phyloP scores from a whole-genome alignment of 768 basidiomycete species.

The Collybiopsis luxurians region DNA sequence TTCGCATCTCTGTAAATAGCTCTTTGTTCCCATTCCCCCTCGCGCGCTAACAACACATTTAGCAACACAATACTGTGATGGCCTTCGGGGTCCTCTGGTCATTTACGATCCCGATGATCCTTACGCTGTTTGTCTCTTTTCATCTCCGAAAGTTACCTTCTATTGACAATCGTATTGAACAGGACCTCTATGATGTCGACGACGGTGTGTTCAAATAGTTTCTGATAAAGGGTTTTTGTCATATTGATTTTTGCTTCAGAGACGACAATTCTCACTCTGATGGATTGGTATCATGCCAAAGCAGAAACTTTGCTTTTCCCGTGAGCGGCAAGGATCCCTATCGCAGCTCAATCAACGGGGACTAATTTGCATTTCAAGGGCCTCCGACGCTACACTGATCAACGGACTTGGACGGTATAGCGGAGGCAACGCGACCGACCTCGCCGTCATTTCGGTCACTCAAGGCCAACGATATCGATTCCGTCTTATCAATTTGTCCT shows the following conservation, averaged over 20 bases:
- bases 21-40: slow-evolving; percentile 28
- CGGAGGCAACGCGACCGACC: slow-evolving; percentile 8
- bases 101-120: slow-evolving; percentile 49
- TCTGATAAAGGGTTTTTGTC: background rate
- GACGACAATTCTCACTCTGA: slow-evolving; percentile 38
- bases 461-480: slow-evolving; percentile 12
- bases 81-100: slow-evolving; percentile 38
- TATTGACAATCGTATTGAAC: too few relatives aligned
- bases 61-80: slow-evolving; percentile 31
- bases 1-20: slow-evolving; percentile 21
- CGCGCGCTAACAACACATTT: slow-evolving; percentile 27
- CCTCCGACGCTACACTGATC: slow-evolving; percentile 29
- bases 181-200: slow-evolving; percentile 41
- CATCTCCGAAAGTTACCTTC: too few relatives aligned
- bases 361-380: slow-evolving; percentile 5
- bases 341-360: background rate
- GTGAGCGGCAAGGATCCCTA: background rate
- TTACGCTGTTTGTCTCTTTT: slow-evolving; percentile 9
- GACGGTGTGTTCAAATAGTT: slow-evolving; percentile 28
- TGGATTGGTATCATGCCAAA: slow-evolving; percentile 38
- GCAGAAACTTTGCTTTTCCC: slow-evolving; percentile 9
- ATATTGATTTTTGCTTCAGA: slow-evolving; percentile 20
- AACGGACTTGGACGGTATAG: slow-evolving; percentile 13
- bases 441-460: slow-evolving; percentile 11
- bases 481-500: slow-evolving; percentile 9